These are phyloP conservation scores for Yamadazyma taylorii DNA, from an alignment of 1,139 yeast species.

Conservation along the genomic window DNA sequence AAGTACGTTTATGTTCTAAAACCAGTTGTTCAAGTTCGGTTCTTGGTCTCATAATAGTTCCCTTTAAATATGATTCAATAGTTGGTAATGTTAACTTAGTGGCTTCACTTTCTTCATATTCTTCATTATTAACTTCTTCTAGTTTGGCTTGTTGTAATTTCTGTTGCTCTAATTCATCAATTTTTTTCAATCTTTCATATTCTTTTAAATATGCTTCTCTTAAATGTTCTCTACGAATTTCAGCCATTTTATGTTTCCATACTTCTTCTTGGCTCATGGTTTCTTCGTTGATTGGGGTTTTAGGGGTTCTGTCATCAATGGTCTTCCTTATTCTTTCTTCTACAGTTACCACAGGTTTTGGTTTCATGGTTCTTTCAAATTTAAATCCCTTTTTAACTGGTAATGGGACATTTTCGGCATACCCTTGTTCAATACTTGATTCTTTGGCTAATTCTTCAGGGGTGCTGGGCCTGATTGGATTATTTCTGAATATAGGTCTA, in stretches of 20 bases:
- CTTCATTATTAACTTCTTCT: constrained; percentile 12
- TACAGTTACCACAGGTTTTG: constrained; percentile 57
- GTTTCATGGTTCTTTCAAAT: constrained; percentile 41
- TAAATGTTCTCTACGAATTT: constrained; percentile 71
- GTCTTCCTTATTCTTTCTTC: constrained; percentile 55
- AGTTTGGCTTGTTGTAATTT: constrained; percentile 27
- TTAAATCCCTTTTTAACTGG: constrained; percentile 60
- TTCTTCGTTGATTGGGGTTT: constrained; percentile 23
- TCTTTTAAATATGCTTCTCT: constrained; percentile 66
- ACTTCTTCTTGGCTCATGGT: constrained; percentile 49
- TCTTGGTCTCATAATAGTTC: constrained; percentile 71
- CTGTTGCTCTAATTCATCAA: constrained; percentile 35
- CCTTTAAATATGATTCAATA: constrained; percentile 63
- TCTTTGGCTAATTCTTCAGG: constrained; percentile 36
- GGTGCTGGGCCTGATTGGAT: constrained; percentile 57
- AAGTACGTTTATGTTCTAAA: constrained; percentile 40
- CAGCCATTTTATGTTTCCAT: constrained; percentile 59
- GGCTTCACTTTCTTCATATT: constrained; percentile 49
- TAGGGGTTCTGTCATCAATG: constrained; percentile 43
- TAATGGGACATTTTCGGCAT: constrained; percentile 70
- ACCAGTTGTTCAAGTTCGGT: constrained; percentile 62
- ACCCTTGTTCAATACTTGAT: constrained; percentile 58
- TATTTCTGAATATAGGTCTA: constrained; percentile 64
- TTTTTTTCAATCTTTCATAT: constrained; percentile 47
- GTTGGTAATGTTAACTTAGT: constrained; percentile 77